Base-by-base conservation (phyloP, 139 green algal species). In the Micractinium conductrix region DNA sequence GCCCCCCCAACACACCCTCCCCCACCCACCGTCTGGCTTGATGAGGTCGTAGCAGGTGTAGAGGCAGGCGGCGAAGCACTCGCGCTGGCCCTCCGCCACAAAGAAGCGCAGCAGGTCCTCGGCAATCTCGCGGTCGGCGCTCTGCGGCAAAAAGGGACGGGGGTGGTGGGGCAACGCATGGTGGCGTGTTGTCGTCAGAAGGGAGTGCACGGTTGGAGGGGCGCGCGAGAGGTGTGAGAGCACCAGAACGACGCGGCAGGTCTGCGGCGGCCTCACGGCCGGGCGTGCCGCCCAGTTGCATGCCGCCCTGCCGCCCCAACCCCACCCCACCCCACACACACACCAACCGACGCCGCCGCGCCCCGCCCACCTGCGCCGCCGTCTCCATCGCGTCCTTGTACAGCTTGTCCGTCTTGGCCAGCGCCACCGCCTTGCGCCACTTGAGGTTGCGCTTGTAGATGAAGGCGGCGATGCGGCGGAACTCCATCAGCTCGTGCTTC, bases 11-110 rank as follows among this genome's bases (percentile, higher is more conserved):
- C n/a, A n/a, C n/a, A n/a, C n/a, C n/a, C n/a, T n/a, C n/a, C n/a
- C n/a, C n/a, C n/a, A n/a, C n/a, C n/a, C n/a, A n/a, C n/a, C n/a
- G 84, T 99, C 97, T 2, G 96, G 94, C 88, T 92, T 92, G 79
- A 99, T 89, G 43, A 99, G 95, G 79, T 99, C 96, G 92, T 99
- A 99, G 92, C 97, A 99, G 33, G 94, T 97, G 94, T 95, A 99
- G 45, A 99, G 89, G 82, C 86, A 93, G n/a, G 97, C 96, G 22
- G 97, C 96, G 86, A 99, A 99, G 94, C 97, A 99, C 89, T 99
- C 95, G 79, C 95, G 91, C 79, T 97, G 93, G 17, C 85, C 82
- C 74, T 93, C 87, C 24, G 92, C 88, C 78, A 98, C 90, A 88
- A 98, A 98, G 84, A 93, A 98, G 67, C 89, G 85, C 44, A 99